phyloP scores from a whole-genome alignment of 1,284 basidiomycete species.

The Apiotrichum gamsii region DNA sequence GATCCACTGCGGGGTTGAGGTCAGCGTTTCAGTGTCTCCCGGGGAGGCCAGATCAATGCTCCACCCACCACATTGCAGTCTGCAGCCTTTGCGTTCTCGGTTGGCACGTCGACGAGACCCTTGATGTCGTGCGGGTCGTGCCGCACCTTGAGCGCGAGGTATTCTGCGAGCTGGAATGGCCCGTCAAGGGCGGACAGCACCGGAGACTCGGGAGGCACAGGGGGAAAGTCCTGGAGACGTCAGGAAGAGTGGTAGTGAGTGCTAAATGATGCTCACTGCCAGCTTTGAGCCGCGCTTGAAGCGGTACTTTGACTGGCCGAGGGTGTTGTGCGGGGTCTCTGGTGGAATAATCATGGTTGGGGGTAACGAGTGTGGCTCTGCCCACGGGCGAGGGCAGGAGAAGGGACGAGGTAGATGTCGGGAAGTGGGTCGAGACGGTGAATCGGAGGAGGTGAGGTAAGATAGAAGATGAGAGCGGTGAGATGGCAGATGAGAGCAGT shows the following conservation, averaged over 20 bases:
- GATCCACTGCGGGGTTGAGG: slow-evolving; percentile 68
- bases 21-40: too few species aligned
- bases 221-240: slow-evolving; percentile 25
- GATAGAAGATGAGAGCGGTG: neutral
- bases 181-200: slow-evolving; percentile 58
- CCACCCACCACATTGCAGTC: slow-evolving; percentile 49
- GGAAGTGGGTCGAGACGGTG: neutral
- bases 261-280: slow-evolving; percentile 15
- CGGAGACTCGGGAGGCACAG: slow-evolving; percentile 20
- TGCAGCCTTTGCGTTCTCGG: slow-evolving; percentile 42
- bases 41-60: too few species aligned
- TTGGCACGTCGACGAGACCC: slow-evolving; percentile 67
- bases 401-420: neutral
- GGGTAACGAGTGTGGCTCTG: neutral
- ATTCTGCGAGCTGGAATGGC: slow-evolving; percentile 91
- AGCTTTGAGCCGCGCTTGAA: slow-evolving; percentile 29
- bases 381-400: neutral
- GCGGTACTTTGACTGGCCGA: slow-evolving; percentile 15
- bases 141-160: slow-evolving; percentile 78
- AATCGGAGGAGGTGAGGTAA: neutral
- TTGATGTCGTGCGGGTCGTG: slow-evolving; percentile 82
- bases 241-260: neutral
- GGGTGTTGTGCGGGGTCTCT: slow-evolving; percentile 5
- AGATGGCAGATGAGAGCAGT: neutral
- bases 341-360: slow-evolving; percentile 22